Conservation (phyloP, 805 yeast genomes). For the Kuraishia hungarica region DNA sequence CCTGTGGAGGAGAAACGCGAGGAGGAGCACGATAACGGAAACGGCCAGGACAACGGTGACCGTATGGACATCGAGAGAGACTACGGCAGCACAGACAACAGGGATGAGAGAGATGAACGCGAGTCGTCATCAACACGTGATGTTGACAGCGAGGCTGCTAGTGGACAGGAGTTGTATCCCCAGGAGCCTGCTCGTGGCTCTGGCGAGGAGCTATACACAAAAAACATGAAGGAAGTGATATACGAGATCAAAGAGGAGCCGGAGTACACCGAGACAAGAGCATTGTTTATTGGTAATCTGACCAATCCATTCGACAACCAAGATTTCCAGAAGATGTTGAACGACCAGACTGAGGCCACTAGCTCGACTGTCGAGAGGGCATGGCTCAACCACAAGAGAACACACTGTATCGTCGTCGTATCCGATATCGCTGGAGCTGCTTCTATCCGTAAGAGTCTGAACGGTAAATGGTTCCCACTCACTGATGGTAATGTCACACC, state of each 20-base stretch:
- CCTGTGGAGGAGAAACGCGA: background rate
- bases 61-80: background rate
- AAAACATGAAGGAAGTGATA: constrained; percentile 19
- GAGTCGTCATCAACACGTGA: background rate
- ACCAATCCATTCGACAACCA: constrained; percentile 28
- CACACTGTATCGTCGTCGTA: constrained; percentile 34
- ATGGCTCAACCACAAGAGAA: constrained; percentile 31
- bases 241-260: constrained; percentile 26
- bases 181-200: background rate
- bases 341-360: constrained; percentile 18
- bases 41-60: background rate
- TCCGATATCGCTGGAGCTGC: constrained; percentile 31
- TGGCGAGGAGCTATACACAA: background rate
- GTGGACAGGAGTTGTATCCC: background rate
- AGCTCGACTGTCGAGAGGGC: constrained; percentile 29
- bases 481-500: background rate
- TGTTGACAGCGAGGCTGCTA: background rate
- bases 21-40: background rate
- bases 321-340: constrained; percentile 27
- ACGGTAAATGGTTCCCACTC: constrained; percentile 26
- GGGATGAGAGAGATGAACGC: background rate
- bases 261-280: constrained; percentile 29
- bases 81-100: background rate
- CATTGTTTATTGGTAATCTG: constrained; percentile 35
- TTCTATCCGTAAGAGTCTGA: constrained; percentile 23